These are phyloP conservation scores for Carallia brachiata DNA, from an alignment of 345 rosid genomes.

Conservation along the genomic window DNA sequence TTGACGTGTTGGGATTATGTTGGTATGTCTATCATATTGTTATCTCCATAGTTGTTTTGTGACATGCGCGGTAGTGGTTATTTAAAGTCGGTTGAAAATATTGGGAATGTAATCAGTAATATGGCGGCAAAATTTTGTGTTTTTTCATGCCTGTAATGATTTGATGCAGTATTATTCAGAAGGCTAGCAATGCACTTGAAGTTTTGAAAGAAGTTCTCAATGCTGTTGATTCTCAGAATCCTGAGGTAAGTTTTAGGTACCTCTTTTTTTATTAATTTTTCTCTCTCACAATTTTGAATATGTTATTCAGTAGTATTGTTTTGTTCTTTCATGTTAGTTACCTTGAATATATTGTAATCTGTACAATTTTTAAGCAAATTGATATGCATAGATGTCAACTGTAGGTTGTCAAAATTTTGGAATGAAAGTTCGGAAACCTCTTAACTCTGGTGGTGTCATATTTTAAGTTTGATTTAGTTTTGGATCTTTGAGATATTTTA, in stretches of 20 bases:
- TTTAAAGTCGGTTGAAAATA: not conserved
- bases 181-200: conserved; percentile 82
- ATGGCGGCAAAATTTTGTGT: not conserved
- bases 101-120: not conserved
- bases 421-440: not conserved
- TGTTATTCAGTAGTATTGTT: not conserved
- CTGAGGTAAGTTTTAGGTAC: conserved; percentile 47
- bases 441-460: not conserved
- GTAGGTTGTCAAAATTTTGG: not conserved
- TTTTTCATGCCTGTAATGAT: conserved; percentile 15
- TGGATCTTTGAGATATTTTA: not conserved
- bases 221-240: conserved; percentile 75
- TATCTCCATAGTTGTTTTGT: not conserved
- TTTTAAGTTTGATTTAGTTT: not conserved
- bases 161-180: conserved; percentile 70
- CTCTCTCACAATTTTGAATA: not conserved
- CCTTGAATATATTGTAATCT: not conserved
- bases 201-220: conserved; percentile 86
- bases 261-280: not conserved
- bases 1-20: too few relatives aligned
- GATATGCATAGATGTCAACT: not conserved
- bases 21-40: not conserved
- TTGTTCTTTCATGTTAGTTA: not conserved
- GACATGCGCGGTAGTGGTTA: not conserved
- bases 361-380: not conserved